Evolutionary conservation across 2,329 filamentous ascomycete species (phyloP), one percentile per base, ranked within the genome.

Genomic region (Penicillium sumatraense): DNA sequence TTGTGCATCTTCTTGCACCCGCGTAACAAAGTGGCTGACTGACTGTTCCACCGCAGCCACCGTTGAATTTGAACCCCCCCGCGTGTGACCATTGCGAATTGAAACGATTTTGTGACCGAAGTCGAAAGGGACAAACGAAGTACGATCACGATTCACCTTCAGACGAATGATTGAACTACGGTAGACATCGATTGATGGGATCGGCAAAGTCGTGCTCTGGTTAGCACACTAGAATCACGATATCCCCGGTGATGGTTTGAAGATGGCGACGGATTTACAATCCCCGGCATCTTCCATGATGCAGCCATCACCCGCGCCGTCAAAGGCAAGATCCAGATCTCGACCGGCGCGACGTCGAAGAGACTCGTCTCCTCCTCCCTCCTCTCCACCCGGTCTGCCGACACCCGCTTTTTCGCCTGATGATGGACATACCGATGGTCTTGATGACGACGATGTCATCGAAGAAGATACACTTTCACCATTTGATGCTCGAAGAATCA

Each of bases 401-500:
- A 74, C 80, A n/a, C 77, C 77, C 24, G 68, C 68, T 33, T 69
- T 70, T 50, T 73, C 72, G 42, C 69, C 70, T 16, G 70, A 71
- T 20, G 70, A 71, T 38, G 74, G 76, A 58, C 61, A 71, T 63
- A 68, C 68, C 53, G 69, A 75, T 62, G n/a, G n/a, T n/a, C n/a
- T n/a, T n/a, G n/a, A 63, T 64, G 51, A 73, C 20, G 69, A 75
- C 13, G 70, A 75, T 53, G 53, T 67, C 40, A 59, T 66, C n/a
- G 68, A 73, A 21, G 72, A 93, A 61, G 89, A 93, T 59, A 85
- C 79, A 41, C 86, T 92, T 29, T 86, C 85, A 2, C 86, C 91
- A 20, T 80, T 97, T 26, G 95, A 99, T 69, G 92, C 95, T 3
- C 86, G 93, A 52, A 86, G 95, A 33, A 97, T 99, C 69, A 99